A percentile compares a stretch with the other conserved stretches of the same genome.
Evolutionary conservation across 108 stramenopile species (phyloP).

Genomic region (Nitzschia sp.): DNA sequence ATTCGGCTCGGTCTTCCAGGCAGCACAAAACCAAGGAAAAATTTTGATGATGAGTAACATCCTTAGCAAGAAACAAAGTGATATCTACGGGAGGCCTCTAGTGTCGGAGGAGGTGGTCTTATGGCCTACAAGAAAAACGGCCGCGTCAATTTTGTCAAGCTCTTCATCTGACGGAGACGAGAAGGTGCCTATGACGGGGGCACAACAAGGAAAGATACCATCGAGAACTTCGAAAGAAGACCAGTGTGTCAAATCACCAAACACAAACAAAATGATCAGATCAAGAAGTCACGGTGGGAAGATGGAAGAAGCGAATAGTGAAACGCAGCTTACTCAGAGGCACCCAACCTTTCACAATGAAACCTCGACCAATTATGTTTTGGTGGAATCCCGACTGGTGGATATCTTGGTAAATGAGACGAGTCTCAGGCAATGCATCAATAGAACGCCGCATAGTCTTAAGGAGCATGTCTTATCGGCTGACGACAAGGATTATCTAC

Average conservation of each 20-base stretch:
- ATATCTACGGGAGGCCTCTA: constrained; percentile 9
- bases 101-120: constrained; percentile 19
- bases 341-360: neutral
- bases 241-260: too few species aligned
- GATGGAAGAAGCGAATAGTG: neutral
- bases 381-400: neutral
- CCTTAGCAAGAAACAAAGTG: constrained; percentile 6
- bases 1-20: constrained; percentile 1
- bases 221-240: too few species aligned
- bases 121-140: constrained; percentile 6
- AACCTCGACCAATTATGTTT: neutral
- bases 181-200: too few species aligned
- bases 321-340: neutral
- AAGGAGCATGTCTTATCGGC: neutral
- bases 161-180: neutral
- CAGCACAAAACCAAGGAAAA: neutral
- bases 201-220: too few species aligned
- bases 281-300: neutral
- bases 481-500: neutral
- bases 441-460: neutral
- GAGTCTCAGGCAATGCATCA: neutral
- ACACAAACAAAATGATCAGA: too few species aligned
- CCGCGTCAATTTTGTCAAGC: neutral
- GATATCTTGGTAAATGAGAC: neutral
- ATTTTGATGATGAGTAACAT: constrained; percentile 27